A percentile compares a stretch with the other conserved stretches of the same genome.
Conservation (phyloP, 2,329 filamentous ascomycete genomes). For the Xenoacremonium recifei region DNA sequence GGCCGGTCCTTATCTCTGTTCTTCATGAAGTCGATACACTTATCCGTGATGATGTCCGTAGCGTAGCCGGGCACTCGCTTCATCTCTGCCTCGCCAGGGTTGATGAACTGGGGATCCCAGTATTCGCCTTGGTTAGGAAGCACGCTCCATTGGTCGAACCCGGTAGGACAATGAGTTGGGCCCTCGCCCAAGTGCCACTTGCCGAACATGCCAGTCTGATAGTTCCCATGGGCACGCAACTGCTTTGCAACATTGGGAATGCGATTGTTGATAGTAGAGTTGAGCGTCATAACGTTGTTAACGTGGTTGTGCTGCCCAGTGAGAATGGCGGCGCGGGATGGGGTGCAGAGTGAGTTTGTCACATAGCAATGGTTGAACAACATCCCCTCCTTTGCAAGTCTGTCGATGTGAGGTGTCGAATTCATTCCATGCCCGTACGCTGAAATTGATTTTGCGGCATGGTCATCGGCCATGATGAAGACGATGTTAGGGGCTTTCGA, state of each 20-base stretch:
- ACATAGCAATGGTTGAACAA: slow-evolving; percentile 53
- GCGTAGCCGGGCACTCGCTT: slow-evolving; percentile 45
- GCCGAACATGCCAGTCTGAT: slow-evolving; percentile 51
- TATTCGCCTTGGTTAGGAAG: slow-evolving; percentile 52
- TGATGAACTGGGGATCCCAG: slow-evolving; percentile 50
- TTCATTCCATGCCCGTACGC: slow-evolving; percentile 52
- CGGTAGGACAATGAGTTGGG: slow-evolving; percentile 41
- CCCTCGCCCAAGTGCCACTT: slow-evolving; percentile 56
- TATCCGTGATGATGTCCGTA: slow-evolving; percentile 53
- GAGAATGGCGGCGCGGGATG: slow-evolving; percentile 48
- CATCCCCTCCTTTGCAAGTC: slow-evolving; percentile 48
- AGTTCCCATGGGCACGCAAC: slow-evolving; percentile 42
- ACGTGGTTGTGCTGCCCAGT: slow-evolving; percentile 53
- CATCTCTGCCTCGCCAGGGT: slow-evolving; percentile 29
- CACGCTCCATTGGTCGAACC: slow-evolving; percentile 52
- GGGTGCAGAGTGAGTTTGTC: slow-evolving; percentile 53
- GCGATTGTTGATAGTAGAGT: slow-evolving; percentile 47
- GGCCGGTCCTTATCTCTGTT: slow-evolving; percentile 35
- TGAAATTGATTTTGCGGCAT: slow-evolving; percentile 49
- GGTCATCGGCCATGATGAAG: slow-evolving; percentile 56
- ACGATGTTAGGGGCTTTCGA: slow-evolving; percentile 34
- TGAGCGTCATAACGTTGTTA: slow-evolving; percentile 50
- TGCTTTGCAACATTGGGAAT: slow-evolving; percentile 52
- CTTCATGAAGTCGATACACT: slow-evolving; percentile 43
- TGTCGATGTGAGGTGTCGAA: slow-evolving; percentile 49